Evolutionary conservation across 495 filamentous ascomycete genomes (phyloP), one percentile per base, ranked within the genome.

Genomic region (Ascobolus immersus): DNA sequence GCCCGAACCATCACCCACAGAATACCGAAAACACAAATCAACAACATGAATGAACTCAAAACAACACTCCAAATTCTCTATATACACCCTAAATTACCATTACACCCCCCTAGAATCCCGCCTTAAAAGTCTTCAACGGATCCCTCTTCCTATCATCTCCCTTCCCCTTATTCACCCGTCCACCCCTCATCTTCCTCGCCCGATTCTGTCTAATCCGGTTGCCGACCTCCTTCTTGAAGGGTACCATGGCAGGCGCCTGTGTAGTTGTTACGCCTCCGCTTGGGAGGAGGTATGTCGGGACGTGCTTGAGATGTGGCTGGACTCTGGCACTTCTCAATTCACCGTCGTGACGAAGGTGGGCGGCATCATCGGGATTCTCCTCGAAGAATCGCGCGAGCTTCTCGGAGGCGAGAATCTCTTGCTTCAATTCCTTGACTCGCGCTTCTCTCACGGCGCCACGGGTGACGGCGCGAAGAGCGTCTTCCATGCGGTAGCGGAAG

Each of bases 341-440:
- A 7, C 70, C 73, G 49, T 99, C 89, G 48, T 99, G 86, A 18
- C 86, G 62, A 33, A 99, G 59, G 48, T 86, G 76, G 14, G 71
- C 62, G 26, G 93, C 55, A 47, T 93, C 82, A 5, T 69, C 68
- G 0, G 86, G 86, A 51, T 94, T 93, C 53, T 99, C 86, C 48
- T 94, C 86, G 47, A 93, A 94, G 55, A 91, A 79, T 37, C 86
- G 63, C 54, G 82, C 82, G 35, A 96, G 54, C 48, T 89, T 92
- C 51, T 93, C 82, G 43, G 71, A 80, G 51, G 82, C 80, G 38
- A 93, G 57, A 19, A 99, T 59, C 48, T 94, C 89, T 49, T 81
- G 70, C 13, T 75, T 63, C 34, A 99, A 62, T 50, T 99, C 86
- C 24, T 71, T 67, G 2, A 74, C 73, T 24, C 86, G 66, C 3